Evolutionary conservation across 495 filamentous ascomycete genomes (phyloP), one percentile per base, ranked within the genome.

Genomic region (Aspergillus affinis): DNA sequence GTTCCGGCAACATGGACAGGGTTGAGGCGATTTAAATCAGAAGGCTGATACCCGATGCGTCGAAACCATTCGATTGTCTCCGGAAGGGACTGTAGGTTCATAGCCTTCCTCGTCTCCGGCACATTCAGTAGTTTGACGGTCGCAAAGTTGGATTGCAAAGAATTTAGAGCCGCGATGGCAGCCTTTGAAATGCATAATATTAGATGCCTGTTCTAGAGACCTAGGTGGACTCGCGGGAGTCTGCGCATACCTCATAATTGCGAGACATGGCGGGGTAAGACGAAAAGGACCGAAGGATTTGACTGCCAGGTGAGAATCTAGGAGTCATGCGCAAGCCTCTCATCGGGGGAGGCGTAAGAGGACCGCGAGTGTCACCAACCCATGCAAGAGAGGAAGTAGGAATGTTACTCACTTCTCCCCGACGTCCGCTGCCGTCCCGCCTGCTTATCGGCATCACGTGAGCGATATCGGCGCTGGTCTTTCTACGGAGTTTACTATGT

Each of bases 1-100:
- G 92, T 96, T 45, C 93, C 93, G 13, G 92, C 89, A 20, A 97
- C 86, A 67, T 97, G 93, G 13, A 96, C 75, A 30, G 86, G 78
- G 63, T 92, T 92, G 41, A 97, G 75, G 4, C 76, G 77, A 62
- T 90, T 82, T 57, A 97, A 82, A 69, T 96, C 92, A 21, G 78
- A 80, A n/a, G 87, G 83, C 88, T 89, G 69, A 48, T 96, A 93
- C 58, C 92, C 91, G 69, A 93, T 86, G 66, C 85, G 85, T 49
- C 77, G 73, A 62, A 90, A 83, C 83, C 90, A 94, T 63, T 86
- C 84, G 57, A 86, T 78, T 81, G 92, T 93, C 71, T 95, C 88
- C 3, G 84, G 82, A 49, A 94, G 81, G 0, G 88, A 87, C 53
- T 76, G 74, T 53, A 85, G 79, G 68, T 93, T 91, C 69, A 86